These are phyloP conservation scores for Yamadazyma blattariae DNA, from an alignment of 1,139 yeast species.

Conservation along the genomic window DNA sequence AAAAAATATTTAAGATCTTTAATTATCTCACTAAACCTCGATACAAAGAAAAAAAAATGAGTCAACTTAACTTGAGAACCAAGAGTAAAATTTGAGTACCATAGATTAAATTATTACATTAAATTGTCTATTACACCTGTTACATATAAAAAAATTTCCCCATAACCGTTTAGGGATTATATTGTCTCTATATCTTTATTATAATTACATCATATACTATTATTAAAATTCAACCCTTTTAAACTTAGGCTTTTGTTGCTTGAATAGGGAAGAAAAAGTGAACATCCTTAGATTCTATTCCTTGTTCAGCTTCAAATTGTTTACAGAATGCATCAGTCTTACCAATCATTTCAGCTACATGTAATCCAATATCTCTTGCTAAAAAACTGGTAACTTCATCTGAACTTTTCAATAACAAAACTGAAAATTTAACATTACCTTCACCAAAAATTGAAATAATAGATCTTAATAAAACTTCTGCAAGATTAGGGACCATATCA, in stretches of 20 bases:
- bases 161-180: no score
- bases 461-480: constrained; percentile 21
- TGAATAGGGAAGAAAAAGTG: constrained; percentile 32
- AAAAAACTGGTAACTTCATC: constrained; percentile 34
- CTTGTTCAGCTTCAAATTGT: constrained; percentile 16
- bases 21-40: no score
- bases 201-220: no score
- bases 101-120: no score
- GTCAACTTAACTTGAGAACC: no score
- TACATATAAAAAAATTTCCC: no score
- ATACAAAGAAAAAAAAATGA: no score
- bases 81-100: no score
- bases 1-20: no score
- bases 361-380: constrained; percentile 28
- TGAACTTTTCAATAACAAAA: constrained; percentile 27
- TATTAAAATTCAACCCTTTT: no score
- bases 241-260: constrained; percentile 31
- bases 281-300: constrained; percentile 16
- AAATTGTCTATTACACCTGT: no score
- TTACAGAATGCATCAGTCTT: constrained; percentile 28
- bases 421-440: constrained; percentile 30
- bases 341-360: constrained; percentile 35
- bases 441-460: constrained; percentile 31
- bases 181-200: no score
- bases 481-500: constrained; percentile 26